Conservation (phyloP, 768 basidiomycete genomes). For the Tubosaeta brunneosetosa region DNA sequence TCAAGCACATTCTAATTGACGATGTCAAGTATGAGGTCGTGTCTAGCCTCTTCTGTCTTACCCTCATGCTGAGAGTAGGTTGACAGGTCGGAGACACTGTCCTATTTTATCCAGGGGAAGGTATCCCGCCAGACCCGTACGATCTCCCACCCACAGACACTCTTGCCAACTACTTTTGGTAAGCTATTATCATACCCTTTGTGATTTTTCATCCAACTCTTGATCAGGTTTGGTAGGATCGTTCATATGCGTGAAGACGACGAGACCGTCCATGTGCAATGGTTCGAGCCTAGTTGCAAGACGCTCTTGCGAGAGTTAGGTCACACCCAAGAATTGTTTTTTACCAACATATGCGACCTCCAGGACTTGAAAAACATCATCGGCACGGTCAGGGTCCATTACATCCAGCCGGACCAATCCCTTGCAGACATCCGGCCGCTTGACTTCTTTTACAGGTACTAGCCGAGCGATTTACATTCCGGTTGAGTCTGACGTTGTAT, state of each 20-base stretch:
- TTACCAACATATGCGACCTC: slow-evolving; percentile 50
- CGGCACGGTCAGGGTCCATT: slow-evolving; percentile 45
- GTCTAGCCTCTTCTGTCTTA: background rate
- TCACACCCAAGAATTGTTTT: slow-evolving; percentile 61
- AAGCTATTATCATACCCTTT: background rate
- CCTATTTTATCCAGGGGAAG: slow-evolving; percentile 41
- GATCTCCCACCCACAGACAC: slow-evolving; percentile 37
- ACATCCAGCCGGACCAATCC: slow-evolving; percentile 23
- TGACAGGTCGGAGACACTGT: slow-evolving; percentile 61
- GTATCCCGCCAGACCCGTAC: slow-evolving; percentile 32
- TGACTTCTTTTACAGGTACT: slow-evolving; percentile 57
- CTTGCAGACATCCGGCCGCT: slow-evolving; percentile 27
- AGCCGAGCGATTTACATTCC: background rate
- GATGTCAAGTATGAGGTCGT: slow-evolving; percentile 40
- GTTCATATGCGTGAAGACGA: slow-evolving; percentile 44
- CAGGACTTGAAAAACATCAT: slow-evolving; percentile 38
- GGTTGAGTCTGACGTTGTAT: slow-evolving; percentile 1
- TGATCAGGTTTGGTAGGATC: slow-evolving; percentile 63
- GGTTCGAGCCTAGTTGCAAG: slow-evolving; percentile 67
- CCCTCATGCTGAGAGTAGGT: background rate
- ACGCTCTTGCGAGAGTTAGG: slow-evolving; percentile 59
- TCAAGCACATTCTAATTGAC: slow-evolving; percentile 41
- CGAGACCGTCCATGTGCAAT: slow-evolving; percentile 58
- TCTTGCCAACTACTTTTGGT: slow-evolving; percentile 66
- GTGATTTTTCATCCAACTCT: background rate